Evolutionary conservation across 768 basidiomycete genomes (phyloP).

Genomic region (Tylopilus intermedius): DNA sequence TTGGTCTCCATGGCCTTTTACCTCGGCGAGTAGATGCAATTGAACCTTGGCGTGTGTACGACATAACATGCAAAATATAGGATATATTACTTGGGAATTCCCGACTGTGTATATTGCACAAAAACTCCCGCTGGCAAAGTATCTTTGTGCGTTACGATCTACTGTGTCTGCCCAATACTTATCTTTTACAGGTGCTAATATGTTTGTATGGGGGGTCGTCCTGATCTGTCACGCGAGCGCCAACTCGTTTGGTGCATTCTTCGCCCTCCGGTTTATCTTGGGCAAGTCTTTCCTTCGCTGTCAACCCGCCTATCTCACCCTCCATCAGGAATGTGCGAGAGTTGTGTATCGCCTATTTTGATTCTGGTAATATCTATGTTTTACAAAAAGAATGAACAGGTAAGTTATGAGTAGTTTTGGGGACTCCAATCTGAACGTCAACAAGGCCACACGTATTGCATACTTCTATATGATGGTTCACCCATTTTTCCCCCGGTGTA

Average conservation of each 20-base stretch:
- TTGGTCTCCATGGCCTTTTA: no score
- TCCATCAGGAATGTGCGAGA: neutral
- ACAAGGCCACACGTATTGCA: slow-evolving; percentile 22
- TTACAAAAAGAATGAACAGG: slow-evolving; percentile 36
- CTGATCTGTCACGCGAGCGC: slow-evolving; percentile 18
- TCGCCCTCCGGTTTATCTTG: neutral
- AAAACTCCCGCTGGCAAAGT: slow-evolving; percentile 27
- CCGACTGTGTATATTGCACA: slow-evolving; percentile 36
- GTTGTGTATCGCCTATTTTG: neutral
- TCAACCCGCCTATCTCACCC: neutral
- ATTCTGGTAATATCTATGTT: neutral
- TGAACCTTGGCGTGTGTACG: no score
- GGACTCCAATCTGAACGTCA: neutral
- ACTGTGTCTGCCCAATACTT: neutral
- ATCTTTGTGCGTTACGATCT: slow-evolving; percentile 23
- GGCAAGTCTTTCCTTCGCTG: neutral
- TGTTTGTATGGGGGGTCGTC: slow-evolving; percentile 37
- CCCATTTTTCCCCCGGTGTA: neutral
- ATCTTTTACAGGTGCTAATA: slow-evolving; percentile 28
- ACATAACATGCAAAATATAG: slow-evolving; percentile 8
- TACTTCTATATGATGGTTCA: slow-evolving; percentile 38
- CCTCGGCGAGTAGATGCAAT: no score
- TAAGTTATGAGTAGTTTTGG: neutral
- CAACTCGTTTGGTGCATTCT: neutral
- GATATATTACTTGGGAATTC: slow-evolving; percentile 35